Conservation (phyloP, 805 yeast genomes). For the Kodamaea nitidulidarum region DNA sequence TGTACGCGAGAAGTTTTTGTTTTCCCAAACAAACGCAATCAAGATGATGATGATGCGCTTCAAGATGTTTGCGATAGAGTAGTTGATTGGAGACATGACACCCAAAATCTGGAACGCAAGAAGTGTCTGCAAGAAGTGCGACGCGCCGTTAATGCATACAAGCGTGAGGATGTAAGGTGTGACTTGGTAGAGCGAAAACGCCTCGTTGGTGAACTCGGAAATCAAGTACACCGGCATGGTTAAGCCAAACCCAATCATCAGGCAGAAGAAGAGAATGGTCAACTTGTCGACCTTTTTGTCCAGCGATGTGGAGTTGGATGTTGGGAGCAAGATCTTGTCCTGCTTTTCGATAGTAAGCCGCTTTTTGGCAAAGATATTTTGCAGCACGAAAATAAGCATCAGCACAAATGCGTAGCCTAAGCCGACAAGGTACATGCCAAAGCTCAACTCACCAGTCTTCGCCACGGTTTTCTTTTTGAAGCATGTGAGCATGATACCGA, state of each 20-base stretch:
- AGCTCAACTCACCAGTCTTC: conserved; percentile 12
- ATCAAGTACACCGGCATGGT: conserved; percentile 66
- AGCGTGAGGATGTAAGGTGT: conserved; percentile 29
- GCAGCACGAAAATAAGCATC: conserved; percentile 69
- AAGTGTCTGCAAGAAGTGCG: conserved; percentile 70
- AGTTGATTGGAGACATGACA: conserved; percentile 66
- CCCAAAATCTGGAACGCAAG: conserved; percentile 76
- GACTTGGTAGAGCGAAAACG: conserved; percentile 30
- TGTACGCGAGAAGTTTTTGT: conserved; percentile 28
- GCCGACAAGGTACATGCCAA: conserved; percentile 31
- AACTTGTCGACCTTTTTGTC: conserved; percentile 57
- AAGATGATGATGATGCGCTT: conserved; percentile 69
- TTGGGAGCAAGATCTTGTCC: conserved; percentile 20
- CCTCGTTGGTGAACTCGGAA: conserved; percentile 42
- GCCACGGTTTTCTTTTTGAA: conserved; percentile 37
- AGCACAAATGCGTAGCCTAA: conserved; percentile 49
- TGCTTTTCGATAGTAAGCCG: conserved; percentile 49
- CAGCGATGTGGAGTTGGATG: conserved; percentile 16
- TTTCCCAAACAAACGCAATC: conserved; percentile 64
- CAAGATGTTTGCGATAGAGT: conserved; percentile 73
- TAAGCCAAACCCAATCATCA: conserved; percentile 60
- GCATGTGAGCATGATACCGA: conserved; percentile 83
- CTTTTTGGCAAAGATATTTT: conserved; percentile 76
- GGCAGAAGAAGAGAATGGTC: conserved; percentile 68
- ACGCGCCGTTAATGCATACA: conserved; percentile 57